Percentiles rank a stretch among this genome's conserved stretches.
phyloP scores from a whole-genome alignment of 179 eudicot genomes.

The Beta corolliflora region DNA sequence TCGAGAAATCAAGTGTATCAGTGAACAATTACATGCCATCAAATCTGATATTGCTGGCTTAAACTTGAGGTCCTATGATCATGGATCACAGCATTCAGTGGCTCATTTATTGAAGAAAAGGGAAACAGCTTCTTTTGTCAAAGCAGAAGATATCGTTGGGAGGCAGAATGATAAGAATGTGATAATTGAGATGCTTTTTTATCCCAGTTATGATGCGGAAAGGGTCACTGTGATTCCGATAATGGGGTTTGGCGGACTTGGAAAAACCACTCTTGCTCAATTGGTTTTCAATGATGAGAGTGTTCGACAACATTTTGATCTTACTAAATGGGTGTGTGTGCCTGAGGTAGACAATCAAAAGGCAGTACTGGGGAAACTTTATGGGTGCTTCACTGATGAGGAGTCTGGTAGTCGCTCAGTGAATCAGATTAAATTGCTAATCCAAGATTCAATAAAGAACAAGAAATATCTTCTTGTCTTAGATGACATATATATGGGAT shows the following conservation, averaged over 20 bases:
- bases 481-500: constrained; percentile 25
- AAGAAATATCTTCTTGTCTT: constrained; percentile 21
- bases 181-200: constrained; percentile 17
- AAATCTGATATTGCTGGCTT: constrained; percentile 11
- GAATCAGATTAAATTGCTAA: neutral
- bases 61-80: neutral
- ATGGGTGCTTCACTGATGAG: neutral
- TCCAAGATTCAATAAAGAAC: neutral
- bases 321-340: constrained; percentile 2
- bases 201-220: neutral
- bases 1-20: constrained; percentile 17
- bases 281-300: constrained; percentile 24
- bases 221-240: constrained; percentile 20
- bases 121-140: constrained; percentile 21
- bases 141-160: constrained; percentile 9
- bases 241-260: constrained; percentile 31
- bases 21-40: constrained; percentile 9
- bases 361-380: neutral
- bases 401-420: neutral
- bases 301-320: constrained; percentile 27
- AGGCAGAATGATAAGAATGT: constrained; percentile 12
- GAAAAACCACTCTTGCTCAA: constrained; percentile 34
- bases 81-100: neutral
- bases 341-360: neutral
- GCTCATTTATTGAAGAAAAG: neutral